A percentile compares a stretch with the other conserved stretches of the same genome.
Evolutionary conservation across 345 rosid species (phyloP).

Genomic region (Isatis tinctoria): DNA sequence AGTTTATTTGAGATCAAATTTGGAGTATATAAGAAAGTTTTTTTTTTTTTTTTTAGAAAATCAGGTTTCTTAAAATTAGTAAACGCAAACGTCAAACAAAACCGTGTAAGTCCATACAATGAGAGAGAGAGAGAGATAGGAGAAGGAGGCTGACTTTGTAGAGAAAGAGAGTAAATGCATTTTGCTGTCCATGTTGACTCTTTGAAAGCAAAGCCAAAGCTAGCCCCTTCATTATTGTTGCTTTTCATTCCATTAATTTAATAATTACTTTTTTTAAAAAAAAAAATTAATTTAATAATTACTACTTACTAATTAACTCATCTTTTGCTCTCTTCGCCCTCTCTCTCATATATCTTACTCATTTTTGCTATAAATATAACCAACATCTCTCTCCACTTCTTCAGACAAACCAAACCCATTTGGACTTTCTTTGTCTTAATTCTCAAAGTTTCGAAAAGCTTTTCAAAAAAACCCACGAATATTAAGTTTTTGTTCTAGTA

Average conservation of each 20-base stretch:
- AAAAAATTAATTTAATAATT: constrained; percentile 20
- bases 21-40: background rate
- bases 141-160: constrained; percentile 52
- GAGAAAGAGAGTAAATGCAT: constrained; percentile 60
- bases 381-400: constrained; percentile 36
- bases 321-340: background rate
- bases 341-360: constrained; percentile 13
- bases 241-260: constrained; percentile 23
- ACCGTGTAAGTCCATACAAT: constrained; percentile 16
- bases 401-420: constrained; percentile 14
- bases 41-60: too few species aligned
- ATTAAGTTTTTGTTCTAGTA: background rate
- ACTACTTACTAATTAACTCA: constrained; percentile 16
- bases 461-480: background rate
- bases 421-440: constrained; percentile 17
- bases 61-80: background rate
- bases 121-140: constrained; percentile 10
- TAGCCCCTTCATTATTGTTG: constrained; percentile 37
- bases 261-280: too few species aligned
- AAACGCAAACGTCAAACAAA: constrained; percentile 12
- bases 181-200: constrained; percentile 67
- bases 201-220: constrained; percentile 29
- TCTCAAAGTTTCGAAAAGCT: constrained; percentile 1
- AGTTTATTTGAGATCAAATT: background rate
- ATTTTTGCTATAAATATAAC: constrained; percentile 33